These are phyloP conservation scores for Lactarius psammicola DNA, from an alignment of 768 basidiomycete species.

Conservation along the genomic window DNA sequence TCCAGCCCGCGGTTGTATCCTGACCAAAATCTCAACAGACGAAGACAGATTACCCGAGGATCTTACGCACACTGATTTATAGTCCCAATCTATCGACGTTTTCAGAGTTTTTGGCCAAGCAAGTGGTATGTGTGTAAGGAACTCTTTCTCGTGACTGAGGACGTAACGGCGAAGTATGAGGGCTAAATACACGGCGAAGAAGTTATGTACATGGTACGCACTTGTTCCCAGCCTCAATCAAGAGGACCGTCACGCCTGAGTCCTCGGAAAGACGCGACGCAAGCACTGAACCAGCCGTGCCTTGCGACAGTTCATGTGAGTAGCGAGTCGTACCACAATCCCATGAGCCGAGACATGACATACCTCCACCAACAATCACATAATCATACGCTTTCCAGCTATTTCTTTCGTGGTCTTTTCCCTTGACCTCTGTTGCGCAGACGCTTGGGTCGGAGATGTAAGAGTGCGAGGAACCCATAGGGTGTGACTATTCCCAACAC, in stretches of 20 bases:
- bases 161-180: background rate
- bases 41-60: background rate
- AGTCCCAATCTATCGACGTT: slow-evolving; percentile 25
- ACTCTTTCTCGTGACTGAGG: slow-evolving; percentile 18
- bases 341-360: slow-evolving; percentile 10
- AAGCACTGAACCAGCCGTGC: slow-evolving; percentile 61
- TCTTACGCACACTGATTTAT: slow-evolving; percentile 19
- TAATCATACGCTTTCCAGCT: slow-evolving; percentile 37
- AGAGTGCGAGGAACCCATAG: slow-evolving; percentile 26
- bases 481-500: background rate
- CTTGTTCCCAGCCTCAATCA: slow-evolving; percentile 66
- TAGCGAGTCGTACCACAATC: background rate
- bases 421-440: slow-evolving; percentile 20
- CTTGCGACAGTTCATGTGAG: slow-evolving; percentile 34
- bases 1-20: slow-evolving; percentile 17
- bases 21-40: background rate
- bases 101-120: slow-evolving; percentile 25
- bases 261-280: slow-evolving; percentile 60
- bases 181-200: background rate
- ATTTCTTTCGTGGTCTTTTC: slow-evolving; percentile 6
- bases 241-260: slow-evolving; percentile 49
- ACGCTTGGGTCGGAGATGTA: slow-evolving; percentile 22
- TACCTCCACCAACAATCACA: slow-evolving; percentile 42
- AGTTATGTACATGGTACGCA: slow-evolving; percentile 29
- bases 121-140: slow-evolving; percentile 23